Evolutionary conservation across 2,329 filamentous ascomycete species (phyloP).

Genomic region (Neopestalotiopsis rosae): DNA sequence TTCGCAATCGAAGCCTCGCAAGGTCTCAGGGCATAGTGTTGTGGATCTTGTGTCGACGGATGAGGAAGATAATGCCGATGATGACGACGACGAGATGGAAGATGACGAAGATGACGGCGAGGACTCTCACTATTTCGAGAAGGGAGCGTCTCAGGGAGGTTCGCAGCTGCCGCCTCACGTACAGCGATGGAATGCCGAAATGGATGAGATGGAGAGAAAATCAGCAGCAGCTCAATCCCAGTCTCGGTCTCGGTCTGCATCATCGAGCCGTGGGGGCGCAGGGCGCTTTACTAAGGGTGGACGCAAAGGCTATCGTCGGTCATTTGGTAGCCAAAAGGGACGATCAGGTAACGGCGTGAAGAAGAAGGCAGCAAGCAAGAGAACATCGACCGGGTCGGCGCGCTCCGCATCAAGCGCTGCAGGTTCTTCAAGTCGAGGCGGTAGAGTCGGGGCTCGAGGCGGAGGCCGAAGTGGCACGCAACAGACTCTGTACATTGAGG

Average conservation of each 20-base stretch:
- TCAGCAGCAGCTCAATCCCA: conserved; percentile 14
- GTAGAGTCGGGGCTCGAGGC: conserved; percentile 13
- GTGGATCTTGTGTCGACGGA: conserved; percentile 56
- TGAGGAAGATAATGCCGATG: conserved; percentile 22
- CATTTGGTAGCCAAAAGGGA: conserved; percentile 12
- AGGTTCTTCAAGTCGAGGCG: conserved; percentile 12
- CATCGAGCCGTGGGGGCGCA: conserved; percentile 12
- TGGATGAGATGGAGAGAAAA: conserved; percentile 28
- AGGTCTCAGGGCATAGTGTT: conserved; percentile 41
- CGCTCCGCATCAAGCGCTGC: conserved; percentile 11
- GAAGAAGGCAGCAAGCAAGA: conserved; percentile 17
- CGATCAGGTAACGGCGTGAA: conserved; percentile 13
- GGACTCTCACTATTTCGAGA: conserved; percentile 54
- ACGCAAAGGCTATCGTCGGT: conserved; percentile 15
- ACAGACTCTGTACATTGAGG: neutral
- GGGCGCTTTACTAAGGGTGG: conserved; percentile 10
- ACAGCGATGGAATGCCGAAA: conserved; percentile 34
- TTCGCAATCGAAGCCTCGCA: conserved; percentile 16
- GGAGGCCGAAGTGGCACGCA: conserved; percentile 11
- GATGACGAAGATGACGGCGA: conserved; percentile 37
- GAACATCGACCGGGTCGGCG: conserved; percentile 15
- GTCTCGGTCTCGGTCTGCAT: conserved; percentile 8
- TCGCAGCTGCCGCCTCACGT: conserved; percentile 27
- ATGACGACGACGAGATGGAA: conserved; percentile 21
- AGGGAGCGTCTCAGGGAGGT: conserved; percentile 17